phyloP scores from a whole-genome alignment of 331 rosid species.

The Acacia concinna region DNA sequence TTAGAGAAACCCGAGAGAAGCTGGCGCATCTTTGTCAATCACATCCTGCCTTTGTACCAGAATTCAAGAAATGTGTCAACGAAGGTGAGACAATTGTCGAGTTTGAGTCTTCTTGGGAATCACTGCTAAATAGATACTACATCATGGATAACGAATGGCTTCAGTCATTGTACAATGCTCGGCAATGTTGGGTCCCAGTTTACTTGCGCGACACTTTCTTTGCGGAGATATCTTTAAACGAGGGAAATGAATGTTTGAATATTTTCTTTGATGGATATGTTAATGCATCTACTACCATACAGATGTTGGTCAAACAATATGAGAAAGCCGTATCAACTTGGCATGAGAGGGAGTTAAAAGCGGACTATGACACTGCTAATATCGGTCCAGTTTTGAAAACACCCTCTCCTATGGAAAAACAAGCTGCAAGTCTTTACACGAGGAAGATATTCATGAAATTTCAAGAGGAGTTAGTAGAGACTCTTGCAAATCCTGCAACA shows the following conservation, averaged over 20 bases:
- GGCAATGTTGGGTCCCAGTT: slow-evolving; percentile 86
- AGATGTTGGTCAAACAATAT: slow-evolving; percentile 70
- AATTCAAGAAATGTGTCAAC: slow-evolving; percentile 59
- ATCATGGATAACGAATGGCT: slow-evolving; percentile 87
- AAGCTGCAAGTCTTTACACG: slow-evolving; percentile 81
- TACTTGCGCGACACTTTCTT: slow-evolving; percentile 72
- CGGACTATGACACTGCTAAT: slow-evolving; percentile 70
- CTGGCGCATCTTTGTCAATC: slow-evolving; percentile 62
- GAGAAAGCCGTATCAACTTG: slow-evolving; percentile 80
- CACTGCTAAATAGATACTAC: slow-evolving; percentile 64
- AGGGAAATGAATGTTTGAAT: slow-evolving; percentile 47
- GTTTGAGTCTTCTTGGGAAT: slow-evolving; percentile 77
- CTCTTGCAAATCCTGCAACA: slow-evolving; percentile 90
- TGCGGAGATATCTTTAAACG: slow-evolving; percentile 58
- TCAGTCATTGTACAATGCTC: slow-evolving; percentile 67
- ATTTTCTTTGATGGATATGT: slow-evolving; percentile 76
- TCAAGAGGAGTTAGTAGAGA: slow-evolving; percentile 89
- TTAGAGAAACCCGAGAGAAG: slow-evolving; percentile 64
- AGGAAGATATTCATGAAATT: slow-evolving; percentile 78
- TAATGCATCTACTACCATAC: slow-evolving; percentile 71
- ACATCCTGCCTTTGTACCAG: slow-evolving; percentile 63
- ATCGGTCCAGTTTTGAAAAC: slow-evolving; percentile 69
- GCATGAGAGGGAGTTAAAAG: slow-evolving; percentile 85
- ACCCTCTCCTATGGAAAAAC: slow-evolving; percentile 95
- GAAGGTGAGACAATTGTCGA: slow-evolving; percentile 65